Conservation (phyloP, 495 filamentous ascomycete genomes). For the Neurospora sp. region DNA sequence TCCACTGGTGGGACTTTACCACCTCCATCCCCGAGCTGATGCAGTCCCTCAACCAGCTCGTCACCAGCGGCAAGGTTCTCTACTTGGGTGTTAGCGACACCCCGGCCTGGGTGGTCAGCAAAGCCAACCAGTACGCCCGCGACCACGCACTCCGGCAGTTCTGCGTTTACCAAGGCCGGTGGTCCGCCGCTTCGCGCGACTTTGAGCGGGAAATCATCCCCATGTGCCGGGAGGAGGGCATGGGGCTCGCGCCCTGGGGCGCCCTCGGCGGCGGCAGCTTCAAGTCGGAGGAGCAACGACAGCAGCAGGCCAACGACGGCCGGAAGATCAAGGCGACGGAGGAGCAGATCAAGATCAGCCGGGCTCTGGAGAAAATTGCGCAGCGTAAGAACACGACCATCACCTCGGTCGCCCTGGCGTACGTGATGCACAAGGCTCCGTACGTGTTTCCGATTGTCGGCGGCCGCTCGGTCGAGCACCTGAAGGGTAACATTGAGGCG, state of each 20-base stretch:
- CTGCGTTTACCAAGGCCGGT: slow-evolving; percentile 56
- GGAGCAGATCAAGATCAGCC: slow-evolving; percentile 40
- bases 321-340: slow-evolving; percentile 15
- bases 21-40: slow-evolving; percentile 59
- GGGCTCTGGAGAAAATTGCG: slow-evolving; percentile 49
- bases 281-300: slow-evolving; percentile 40
- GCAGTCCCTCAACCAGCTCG: slow-evolving; percentile 53
- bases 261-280: slow-evolving; percentile 54
- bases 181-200: slow-evolving; percentile 51
- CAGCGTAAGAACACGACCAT: slow-evolving; percentile 40
- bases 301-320: slow-evolving; percentile 11
- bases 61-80: slow-evolving; percentile 52
- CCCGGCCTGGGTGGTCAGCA: slow-evolving; percentile 59
- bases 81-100: slow-evolving; percentile 62
- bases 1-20: slow-evolving; percentile 57
- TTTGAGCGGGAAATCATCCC: slow-evolving; percentile 63
- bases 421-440: slow-evolving; percentile 61
- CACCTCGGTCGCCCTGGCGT: slow-evolving; percentile 58
- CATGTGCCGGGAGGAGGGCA: slow-evolving; percentile 56
- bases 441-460: slow-evolving; percentile 73
- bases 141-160: slow-evolving; percentile 55
- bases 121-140: slow-evolving; percentile 59
- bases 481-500: slow-evolving; percentile 61
- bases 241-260: slow-evolving; percentile 58
- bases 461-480: slow-evolving; percentile 45